Evolutionary conservation across 352 stramenopile genomes (phyloP).

Genomic region (Elongisporangium undulatum): DNA sequence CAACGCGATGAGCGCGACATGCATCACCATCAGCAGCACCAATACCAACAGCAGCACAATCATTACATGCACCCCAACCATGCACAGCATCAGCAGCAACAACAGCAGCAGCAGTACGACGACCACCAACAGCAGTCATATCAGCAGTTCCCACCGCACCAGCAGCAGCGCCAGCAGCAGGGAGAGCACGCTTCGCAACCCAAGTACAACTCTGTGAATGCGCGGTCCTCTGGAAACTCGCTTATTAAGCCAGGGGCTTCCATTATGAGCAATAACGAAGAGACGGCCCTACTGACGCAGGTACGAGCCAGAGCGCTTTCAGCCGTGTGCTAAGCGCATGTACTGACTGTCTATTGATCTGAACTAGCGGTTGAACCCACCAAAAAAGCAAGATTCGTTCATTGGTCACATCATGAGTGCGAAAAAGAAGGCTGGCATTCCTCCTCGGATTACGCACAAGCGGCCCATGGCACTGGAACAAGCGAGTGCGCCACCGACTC

Average conservation of each 20-base stretch:
- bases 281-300: conserved; percentile 3
- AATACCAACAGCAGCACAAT: conserved; percentile 12
- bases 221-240: conserved; percentile 14
- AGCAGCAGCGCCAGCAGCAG: background rate
- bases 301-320: conserved; percentile 1
- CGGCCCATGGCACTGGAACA: conserved; percentile 6
- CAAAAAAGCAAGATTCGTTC: conserved; percentile 19
- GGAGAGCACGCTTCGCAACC: background rate
- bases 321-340: conserved; percentile 7
- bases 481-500: background rate
- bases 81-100: conserved; percentile 3
- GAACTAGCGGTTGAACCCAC: conserved; percentile 16
- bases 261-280: conserved; percentile 11
- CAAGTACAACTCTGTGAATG: conserved; percentile 3
- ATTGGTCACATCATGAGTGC: conserved; percentile 8
- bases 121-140: background rate
- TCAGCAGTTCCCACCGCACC: background rate
- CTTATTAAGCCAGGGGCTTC: conserved; percentile 22
- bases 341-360: conserved; percentile 1
- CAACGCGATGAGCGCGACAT: background rate
- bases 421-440: conserved; percentile 8
- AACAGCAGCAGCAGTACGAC: conserved; percentile 2
- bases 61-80: conserved; percentile 4
- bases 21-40: background rate
- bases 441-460: conserved; percentile 4